A percentile compares a stretch with the other conserved stretches of the same genome.
These are phyloP conservation scores for Simplicillium aogashimaense DNA, from an alignment of 2,329 filamentous ascomycete genomes.

Conservation along the genomic window DNA sequence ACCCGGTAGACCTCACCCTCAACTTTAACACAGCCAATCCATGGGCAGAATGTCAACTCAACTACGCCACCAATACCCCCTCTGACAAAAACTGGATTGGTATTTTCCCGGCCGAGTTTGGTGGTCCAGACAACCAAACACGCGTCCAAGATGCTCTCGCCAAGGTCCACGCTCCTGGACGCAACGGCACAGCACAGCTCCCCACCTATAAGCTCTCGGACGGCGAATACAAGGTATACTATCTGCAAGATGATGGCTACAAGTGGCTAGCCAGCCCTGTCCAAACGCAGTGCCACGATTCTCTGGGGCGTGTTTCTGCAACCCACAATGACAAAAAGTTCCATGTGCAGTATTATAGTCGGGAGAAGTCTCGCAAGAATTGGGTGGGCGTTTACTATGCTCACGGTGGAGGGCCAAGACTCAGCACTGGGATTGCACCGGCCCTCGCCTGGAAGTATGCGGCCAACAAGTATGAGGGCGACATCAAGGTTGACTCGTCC, in stretches of 20 bases:
- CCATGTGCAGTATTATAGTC: background rate
- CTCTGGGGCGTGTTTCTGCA: background rate
- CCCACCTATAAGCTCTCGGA: background rate
- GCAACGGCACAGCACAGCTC: background rate
- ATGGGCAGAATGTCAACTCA: background rate
- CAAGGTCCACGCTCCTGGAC: background rate
- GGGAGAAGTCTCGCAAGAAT: background rate
- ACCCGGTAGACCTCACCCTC: slow-evolving; percentile 13
- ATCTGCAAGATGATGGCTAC: background rate
- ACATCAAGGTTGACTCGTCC: background rate
- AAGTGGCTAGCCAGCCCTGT: background rate
- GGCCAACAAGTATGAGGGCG: background rate
- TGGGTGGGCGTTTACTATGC: background rate
- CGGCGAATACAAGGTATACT: background rate
- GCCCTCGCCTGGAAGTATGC: background rate
- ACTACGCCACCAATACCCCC: background rate
- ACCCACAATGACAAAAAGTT: background rate
- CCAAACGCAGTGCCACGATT: background rate
- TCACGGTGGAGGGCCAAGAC: background rate
- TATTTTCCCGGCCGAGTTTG: background rate
- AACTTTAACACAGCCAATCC: background rate
- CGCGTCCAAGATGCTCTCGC: background rate
- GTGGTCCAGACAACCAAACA: background rate
- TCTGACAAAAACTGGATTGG: background rate
- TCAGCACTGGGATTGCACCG: background rate